Percentiles rank a stretch among this genome's conserved stretches.
phyloP scores from a whole-genome alignment of 306 rosid species.

The Cucumis cinereus region DNA sequence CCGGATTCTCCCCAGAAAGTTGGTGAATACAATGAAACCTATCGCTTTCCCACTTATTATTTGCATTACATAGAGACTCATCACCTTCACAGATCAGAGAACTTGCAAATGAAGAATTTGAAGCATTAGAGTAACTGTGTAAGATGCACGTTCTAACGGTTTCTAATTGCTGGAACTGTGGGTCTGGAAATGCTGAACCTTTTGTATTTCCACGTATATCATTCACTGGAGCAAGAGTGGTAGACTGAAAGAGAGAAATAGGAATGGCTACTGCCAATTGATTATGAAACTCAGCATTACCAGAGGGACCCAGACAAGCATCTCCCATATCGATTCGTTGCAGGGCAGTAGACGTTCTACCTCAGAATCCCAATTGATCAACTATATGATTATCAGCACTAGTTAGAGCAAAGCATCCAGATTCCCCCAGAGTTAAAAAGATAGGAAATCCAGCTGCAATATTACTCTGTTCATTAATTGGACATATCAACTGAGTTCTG shows the following conservation, averaged over 20 bases:
- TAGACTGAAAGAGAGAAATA: constrained; percentile 26
- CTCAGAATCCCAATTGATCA: constrained; percentile 11
- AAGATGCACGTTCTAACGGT: constrained; percentile 21
- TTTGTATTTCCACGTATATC: constrained; percentile 36
- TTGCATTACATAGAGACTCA: constrained; percentile 20
- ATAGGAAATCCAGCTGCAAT: constrained; percentile 31
- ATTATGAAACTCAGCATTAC: constrained; percentile 26
- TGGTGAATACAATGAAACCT: constrained; percentile 21
- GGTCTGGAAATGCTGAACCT: constrained; percentile 21
- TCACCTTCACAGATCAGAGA: constrained; percentile 16
- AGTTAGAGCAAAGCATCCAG: constrained; percentile 4
- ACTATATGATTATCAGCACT: constrained; percentile 14
- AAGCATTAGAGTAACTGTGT: constrained; percentile 27
- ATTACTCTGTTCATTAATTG: constrained; percentile 26
- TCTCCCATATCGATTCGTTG: constrained; percentile 12
- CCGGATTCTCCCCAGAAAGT: constrained; percentile 10
- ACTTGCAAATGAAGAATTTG: constrained; percentile 23
- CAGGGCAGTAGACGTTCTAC: constrained; percentile 19
- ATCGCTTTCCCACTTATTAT: constrained; percentile 18
- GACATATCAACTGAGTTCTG: constrained; percentile 33
- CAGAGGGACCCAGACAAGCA: constrained; percentile 15
- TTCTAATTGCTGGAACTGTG: constrained; percentile 22
- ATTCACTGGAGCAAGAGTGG: constrained; percentile 27
- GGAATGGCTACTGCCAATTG: constrained; percentile 22
- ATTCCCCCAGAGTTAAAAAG: constrained; percentile 24